phyloP scores from a whole-genome alignment of 2,329 filamentous ascomycete genomes.

The Sordariomycetes sp. region DNA sequence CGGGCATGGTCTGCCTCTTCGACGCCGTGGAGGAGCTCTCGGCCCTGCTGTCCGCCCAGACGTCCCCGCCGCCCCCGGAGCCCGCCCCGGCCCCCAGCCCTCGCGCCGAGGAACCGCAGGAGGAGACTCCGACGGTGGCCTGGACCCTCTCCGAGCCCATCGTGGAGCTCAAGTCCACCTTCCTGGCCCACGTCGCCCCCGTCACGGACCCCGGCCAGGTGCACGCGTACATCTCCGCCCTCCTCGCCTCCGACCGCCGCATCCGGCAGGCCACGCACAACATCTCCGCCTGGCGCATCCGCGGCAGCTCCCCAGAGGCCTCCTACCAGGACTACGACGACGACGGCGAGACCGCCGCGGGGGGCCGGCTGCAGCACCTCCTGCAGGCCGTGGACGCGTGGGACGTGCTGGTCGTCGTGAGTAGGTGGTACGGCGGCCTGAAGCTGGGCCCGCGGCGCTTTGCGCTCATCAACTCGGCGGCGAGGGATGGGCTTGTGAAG shows the following conservation, averaged over 20 bases:
- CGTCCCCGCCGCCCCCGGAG: neutral
- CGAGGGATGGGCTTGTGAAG: slow-evolving; percentile 72
- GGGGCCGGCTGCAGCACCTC: slow-evolving; percentile 72
- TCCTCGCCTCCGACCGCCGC: slow-evolving; percentile 74
- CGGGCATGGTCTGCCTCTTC: slow-evolving; percentile 76
- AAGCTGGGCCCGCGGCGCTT: slow-evolving; percentile 84
- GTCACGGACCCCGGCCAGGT: slow-evolving; percentile 65
- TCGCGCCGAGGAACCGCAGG: slow-evolving; percentile 7
- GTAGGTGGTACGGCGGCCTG: slow-evolving; percentile 89
- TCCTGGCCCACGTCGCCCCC: slow-evolving; percentile 65
- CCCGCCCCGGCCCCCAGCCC: slow-evolving; percentile 7
- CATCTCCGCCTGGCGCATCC: slow-evolving; percentile 88
- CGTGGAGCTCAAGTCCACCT: slow-evolving; percentile 77
- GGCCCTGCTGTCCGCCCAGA: slow-evolving; percentile 15
- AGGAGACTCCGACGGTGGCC: slow-evolving; percentile 17
- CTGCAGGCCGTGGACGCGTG: slow-evolving; percentile 94
- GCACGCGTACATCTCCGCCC: slow-evolving; percentile 57
- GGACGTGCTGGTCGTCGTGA: slow-evolving; percentile 87
- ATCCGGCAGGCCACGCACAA: slow-evolving; percentile 87
- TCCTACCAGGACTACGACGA: slow-evolving; percentile 87
- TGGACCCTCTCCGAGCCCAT: slow-evolving; percentile 71
- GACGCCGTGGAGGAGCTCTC: slow-evolving; percentile 74
- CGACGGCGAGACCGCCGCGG: slow-evolving; percentile 89
- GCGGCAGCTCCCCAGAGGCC: slow-evolving; percentile 34
- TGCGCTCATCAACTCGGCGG: slow-evolving; percentile 76